Conservation (phyloP, 805 yeast genomes). For the Torulaspora delbrueckii region DNA sequence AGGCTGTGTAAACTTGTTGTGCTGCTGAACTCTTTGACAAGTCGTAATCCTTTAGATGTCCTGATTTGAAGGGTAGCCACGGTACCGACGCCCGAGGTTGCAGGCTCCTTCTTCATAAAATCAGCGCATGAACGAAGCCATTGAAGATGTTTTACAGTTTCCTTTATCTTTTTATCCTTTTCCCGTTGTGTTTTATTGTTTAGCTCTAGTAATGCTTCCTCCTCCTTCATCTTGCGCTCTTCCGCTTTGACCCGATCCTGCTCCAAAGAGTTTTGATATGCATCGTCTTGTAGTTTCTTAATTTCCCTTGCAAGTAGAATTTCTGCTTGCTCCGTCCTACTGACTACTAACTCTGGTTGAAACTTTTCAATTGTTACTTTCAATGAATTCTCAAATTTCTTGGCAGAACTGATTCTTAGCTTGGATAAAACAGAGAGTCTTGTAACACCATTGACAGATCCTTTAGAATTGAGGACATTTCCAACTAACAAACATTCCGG, state of each 20-base stretch:
- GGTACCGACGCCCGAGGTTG: not conserved
- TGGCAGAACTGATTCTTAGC: slow-evolving; percentile 29
- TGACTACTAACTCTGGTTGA: slow-evolving; percentile 56
- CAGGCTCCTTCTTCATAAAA: not conserved
- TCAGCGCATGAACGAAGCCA: slow-evolving; percentile 24
- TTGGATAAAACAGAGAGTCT: slow-evolving; percentile 36
- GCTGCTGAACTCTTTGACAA: slow-evolving; percentile 24
- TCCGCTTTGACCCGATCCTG: slow-evolving; percentile 52
- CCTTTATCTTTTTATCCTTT: slow-evolving; percentile 13
- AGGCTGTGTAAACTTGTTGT: slow-evolving; percentile 21
- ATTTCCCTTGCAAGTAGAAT: slow-evolving; percentile 52
- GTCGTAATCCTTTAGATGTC: slow-evolving; percentile 30
- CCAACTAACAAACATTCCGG: slow-evolving; percentile 54
- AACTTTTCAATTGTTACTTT: slow-evolving; percentile 47
- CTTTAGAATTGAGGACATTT: slow-evolving; percentile 49
- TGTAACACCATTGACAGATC: slow-evolving; percentile 28
- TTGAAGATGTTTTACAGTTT: slow-evolving; percentile 19
- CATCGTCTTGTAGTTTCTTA: slow-evolving; percentile 60
- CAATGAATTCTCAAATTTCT: slow-evolving; percentile 36
- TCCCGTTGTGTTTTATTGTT: slow-evolving; percentile 11
- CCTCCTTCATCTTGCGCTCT: slow-evolving; percentile 35
- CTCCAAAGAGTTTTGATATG: slow-evolving; percentile 56
- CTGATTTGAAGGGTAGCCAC: slow-evolving; percentile 33
- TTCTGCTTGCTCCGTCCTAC: slow-evolving; percentile 57
- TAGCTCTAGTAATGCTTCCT: slow-evolving; percentile 8